These are phyloP conservation scores for Athelia psychrophila DNA, from an alignment of 1,284 basidiomycete species.

Conservation along the genomic window DNA sequence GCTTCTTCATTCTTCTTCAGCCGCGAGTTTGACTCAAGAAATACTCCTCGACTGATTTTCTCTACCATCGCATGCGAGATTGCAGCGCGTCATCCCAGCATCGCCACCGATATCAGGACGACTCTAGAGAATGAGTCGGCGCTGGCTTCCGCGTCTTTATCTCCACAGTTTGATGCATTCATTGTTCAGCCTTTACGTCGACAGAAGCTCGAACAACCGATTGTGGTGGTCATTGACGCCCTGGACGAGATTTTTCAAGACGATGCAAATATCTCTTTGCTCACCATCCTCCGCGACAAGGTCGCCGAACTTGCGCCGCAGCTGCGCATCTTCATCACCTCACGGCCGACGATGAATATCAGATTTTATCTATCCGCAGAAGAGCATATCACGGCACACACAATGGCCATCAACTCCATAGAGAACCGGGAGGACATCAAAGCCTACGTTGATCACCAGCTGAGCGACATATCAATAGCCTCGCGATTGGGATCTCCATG, in stretches of 20 bases:
- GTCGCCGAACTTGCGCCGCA: slow-evolving; percentile 5
- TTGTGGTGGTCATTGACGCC: slow-evolving; percentile 10
- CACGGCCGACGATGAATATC: too few species aligned
- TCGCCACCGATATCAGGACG: too few species aligned
- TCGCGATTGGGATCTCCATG: too few species aligned
- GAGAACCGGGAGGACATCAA: too few species aligned
- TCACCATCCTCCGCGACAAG: slow-evolving; percentile 5
- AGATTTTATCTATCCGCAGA: too few species aligned
- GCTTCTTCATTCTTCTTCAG: not conserved
- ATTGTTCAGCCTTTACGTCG: not conserved
- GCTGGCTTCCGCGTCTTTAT: too few species aligned
- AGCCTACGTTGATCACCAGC: too few species aligned
- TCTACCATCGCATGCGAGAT: slow-evolving; percentile 13
- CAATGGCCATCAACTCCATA: too few species aligned
- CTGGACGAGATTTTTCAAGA: slow-evolving; percentile 14
- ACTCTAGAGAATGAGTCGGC: too few species aligned
- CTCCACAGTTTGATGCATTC: slow-evolving; percentile 2
- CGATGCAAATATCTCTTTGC: slow-evolving; percentile 2
- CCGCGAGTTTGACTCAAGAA: not conserved
- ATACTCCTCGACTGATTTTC: not conserved
- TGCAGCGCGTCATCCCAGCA: slow-evolving; percentile 8
- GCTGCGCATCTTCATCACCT: slow-evolving; percentile 14
- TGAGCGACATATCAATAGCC: too few species aligned
- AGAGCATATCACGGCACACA: too few species aligned
- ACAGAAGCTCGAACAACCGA: not conserved